Evolutionary conservation across 169 alveolate genomes (phyloP).

Genomic region (Theileria parva): DNA sequence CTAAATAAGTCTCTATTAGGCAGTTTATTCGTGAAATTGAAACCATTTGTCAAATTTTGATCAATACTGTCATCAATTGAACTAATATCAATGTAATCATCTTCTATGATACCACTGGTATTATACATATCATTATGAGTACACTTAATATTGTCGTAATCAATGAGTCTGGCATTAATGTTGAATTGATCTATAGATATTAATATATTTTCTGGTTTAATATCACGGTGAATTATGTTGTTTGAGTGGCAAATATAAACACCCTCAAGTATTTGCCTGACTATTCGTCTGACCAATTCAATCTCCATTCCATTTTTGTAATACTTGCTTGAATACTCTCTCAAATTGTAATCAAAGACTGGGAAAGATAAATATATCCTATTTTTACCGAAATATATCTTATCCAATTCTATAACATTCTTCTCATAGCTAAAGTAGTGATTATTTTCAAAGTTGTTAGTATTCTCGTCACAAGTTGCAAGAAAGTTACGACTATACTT

Average conservation of each 20-base stretch:
- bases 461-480: neutral
- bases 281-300: conserved; percentile 60
- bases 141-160: neutral
- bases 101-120: neutral
- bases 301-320: conserved; percentile 69
- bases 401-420: conserved; percentile 69
- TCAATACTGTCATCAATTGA: neutral
- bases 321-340: conserved; percentile 63
- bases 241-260: conserved; percentile 79
- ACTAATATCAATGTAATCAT: neutral
- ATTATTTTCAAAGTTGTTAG: conserved; percentile 72
- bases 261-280: conserved; percentile 75
- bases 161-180: neutral
- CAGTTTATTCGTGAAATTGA: too few species aligned
- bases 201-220: conserved; percentile 70
- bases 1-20: neutral
- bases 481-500: neutral
- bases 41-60: neutral
- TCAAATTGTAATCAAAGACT: conserved; percentile 69
- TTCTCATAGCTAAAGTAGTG: conserved; percentile 66
- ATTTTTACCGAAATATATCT: conserved; percentile 71
- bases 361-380: conserved; percentile 72
- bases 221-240: conserved; percentile 79
- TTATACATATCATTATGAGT: neutral
- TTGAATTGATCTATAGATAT: neutral